Conservation (phyloP, 2,329 filamentous ascomycete species). For the Parastagonospora nodorum region DNA sequence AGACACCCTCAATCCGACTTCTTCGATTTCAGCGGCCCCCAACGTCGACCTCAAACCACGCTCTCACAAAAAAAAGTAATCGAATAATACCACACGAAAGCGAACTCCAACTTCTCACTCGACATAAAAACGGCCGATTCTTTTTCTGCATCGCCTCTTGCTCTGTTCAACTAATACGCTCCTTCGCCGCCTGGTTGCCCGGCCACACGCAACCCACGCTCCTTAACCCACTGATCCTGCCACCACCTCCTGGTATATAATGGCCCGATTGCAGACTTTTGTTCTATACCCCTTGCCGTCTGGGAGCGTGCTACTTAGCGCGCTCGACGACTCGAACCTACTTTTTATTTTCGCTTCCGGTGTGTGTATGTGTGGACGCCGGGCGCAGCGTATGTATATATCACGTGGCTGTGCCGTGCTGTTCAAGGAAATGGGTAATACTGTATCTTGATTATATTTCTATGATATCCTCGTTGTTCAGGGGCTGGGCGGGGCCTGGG, state of each 20-base stretch:
- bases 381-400: constrained; percentile 6
- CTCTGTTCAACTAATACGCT: constrained; percentile 30
- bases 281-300: constrained; percentile 31
- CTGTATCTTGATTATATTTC: constrained; percentile 18
- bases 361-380: neutral
- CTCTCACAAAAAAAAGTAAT: neutral
- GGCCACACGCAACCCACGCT: constrained; percentile 4
- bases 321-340: neutral
- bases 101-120: neutral
- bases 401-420: neutral
- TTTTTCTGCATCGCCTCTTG: constrained; percentile 2
- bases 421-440: constrained; percentile 10
- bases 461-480: constrained; percentile 14
- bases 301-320: neutral
- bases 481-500: neutral
- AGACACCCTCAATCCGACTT: constrained; percentile 10
- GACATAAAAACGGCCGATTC: constrained; percentile 11
- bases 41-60: constrained; percentile 1
- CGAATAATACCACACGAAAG: neutral
- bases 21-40: neutral
- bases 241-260: constrained; percentile 3
- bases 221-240: constrained; percentile 14
- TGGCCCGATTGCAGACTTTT: constrained; percentile 14
- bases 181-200: constrained; percentile 12
- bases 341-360: constrained; percentile 2